Evolutionary conservation across 2,329 filamentous ascomycete genomes (phyloP).

Genomic region (Lachnum nothofagi): DNA sequence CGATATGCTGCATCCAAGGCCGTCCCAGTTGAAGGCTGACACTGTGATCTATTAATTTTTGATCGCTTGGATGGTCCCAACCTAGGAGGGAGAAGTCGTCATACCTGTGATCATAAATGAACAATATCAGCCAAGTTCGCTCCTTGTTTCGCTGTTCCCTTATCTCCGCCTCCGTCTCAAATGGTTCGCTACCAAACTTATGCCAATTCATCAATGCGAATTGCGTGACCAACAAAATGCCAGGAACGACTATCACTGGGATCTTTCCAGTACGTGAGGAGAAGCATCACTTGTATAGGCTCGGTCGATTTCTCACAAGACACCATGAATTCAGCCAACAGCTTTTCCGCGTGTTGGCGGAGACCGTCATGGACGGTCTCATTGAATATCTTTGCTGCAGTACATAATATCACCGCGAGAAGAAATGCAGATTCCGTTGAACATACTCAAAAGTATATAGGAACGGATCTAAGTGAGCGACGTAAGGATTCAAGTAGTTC

Average conservation of each 20-base stretch:
- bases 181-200: conserved; percentile 14
- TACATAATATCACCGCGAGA: conserved; percentile 33
- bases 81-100: conserved; percentile 1
- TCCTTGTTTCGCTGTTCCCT: conserved; percentile 35
- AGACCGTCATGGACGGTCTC: conserved; percentile 31
- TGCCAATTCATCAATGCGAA: conserved; percentile 38
- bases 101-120: conserved; percentile 39
- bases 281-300: conserved; percentile 37
- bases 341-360: conserved; percentile 30
- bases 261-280: conserved; percentile 41
- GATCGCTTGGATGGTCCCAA: too few species aligned
- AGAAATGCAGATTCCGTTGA: conserved; percentile 35
- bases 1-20: conserved; percentile 40
- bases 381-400: conserved; percentile 36
- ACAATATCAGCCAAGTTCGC: conserved; percentile 37
- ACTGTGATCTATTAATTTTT: conserved; percentile 24
- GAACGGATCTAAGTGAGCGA: conserved; percentile 37
- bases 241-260: conserved; percentile 38
- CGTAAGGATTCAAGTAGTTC: conserved; percentile 37
- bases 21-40: conserved; percentile 40
- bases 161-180: conserved; percentile 14
- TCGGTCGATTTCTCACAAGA: conserved; percentile 36
- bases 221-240: conserved; percentile 38
- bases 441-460: conserved; percentile 38
- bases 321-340: conserved; percentile 31